These are phyloP conservation scores for Fusarium sp. DNA, from an alignment of 2,329 filamentous ascomycete species.

Conservation along the genomic window DNA sequence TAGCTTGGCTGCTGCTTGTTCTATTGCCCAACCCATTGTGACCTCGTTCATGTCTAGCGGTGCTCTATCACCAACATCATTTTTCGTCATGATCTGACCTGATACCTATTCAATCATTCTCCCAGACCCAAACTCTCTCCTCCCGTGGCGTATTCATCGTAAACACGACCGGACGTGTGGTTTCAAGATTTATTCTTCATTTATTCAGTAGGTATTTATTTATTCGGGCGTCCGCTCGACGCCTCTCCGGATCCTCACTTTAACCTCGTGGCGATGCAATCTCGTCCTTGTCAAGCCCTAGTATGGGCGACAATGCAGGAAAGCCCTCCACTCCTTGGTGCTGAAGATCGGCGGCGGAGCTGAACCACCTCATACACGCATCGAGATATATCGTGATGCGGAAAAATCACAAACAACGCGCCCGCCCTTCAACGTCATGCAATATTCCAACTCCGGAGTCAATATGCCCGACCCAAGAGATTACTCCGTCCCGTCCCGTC, in stretches of 20 bases:
- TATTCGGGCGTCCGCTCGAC: conserved; percentile 70
- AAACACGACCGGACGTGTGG: conserved; percentile 12
- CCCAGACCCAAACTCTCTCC: neutral
- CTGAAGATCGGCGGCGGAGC: conserved; percentile 73
- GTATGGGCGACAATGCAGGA: conserved; percentile 42
- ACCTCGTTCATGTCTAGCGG: conserved; percentile 13
- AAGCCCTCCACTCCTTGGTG: conserved; percentile 75
- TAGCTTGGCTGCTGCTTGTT: conserved; percentile 6
- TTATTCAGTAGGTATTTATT: conserved; percentile 52
- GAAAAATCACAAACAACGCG: conserved; percentile 61
- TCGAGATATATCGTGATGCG: conserved; percentile 59
- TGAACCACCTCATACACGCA: conserved; percentile 64
- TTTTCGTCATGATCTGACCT: neutral
- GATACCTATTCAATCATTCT: neutral
- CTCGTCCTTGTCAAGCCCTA: conserved; percentile 46
- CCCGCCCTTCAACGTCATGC: conserved; percentile 50
- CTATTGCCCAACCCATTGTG: conserved; percentile 10
- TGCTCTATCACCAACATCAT: conserved; percentile 14
- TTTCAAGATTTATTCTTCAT: conserved; percentile 43
- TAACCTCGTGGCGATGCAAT: conserved; percentile 74
- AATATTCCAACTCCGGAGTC: conserved; percentile 49
- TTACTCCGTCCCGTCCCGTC: conserved; percentile 39
- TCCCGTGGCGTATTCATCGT: conserved; percentile 11
- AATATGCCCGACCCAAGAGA: conserved; percentile 46
- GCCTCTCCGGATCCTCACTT: conserved; percentile 73